Base-by-base conservation (phyloP, 2,329 filamentous ascomycete genomes). In the Amesomyces nigricolor region DNA sequence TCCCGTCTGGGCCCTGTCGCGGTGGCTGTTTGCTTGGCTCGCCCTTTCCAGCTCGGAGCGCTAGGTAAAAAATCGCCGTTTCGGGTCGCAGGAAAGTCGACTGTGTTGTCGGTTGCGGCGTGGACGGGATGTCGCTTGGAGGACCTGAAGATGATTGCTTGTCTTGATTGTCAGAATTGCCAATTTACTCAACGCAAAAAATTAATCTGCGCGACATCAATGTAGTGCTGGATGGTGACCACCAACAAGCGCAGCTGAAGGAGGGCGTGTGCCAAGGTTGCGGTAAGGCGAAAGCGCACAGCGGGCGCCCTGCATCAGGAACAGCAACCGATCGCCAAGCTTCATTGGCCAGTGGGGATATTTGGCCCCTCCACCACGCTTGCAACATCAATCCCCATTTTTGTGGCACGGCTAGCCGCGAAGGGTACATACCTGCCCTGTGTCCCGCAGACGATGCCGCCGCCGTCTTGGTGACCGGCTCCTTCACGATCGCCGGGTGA, bases 291-390 rank as follows among this genome's bases (percentile, higher is more conserved):
- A 51, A 38, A 47, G 29, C 44, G 19, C 17, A 6, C 17, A 30
- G 22, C 43, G 10, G 43, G 37, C 22, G 54, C 58, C 51, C 48
- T 53, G 53, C 56, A 48, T 16, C 46, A 57, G 51, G 51, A 53
- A 58, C 58, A 54, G 35, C 48, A 53, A 17, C 54, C 52, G 56
- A 59, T 59, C 52, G 53, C 54, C 51, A 51, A 56, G 49, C 42
- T 14, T 22, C 53, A 51, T 53, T 53, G 54, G 48, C n/a, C n/a
- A 22, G 51, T 39, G 51, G 53, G 35, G 42, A 42, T 44, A n/a
- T 17, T 37, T 16, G 19, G 8, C 30, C 47, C 22, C 42, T 26
- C 30, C 47, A 43, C 38, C 17, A 35, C 32, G 11, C 14, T 39
- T 17, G 29, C 43, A 48, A 46, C 45, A 22, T 59, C 32, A 14